Percentiles rank a stretch among this genome's conserved stretches.
These are phyloP conservation scores for Neonectria coccinea DNA, from an alignment of 2,329 filamentous ascomycete species.

Conservation along the genomic window DNA sequence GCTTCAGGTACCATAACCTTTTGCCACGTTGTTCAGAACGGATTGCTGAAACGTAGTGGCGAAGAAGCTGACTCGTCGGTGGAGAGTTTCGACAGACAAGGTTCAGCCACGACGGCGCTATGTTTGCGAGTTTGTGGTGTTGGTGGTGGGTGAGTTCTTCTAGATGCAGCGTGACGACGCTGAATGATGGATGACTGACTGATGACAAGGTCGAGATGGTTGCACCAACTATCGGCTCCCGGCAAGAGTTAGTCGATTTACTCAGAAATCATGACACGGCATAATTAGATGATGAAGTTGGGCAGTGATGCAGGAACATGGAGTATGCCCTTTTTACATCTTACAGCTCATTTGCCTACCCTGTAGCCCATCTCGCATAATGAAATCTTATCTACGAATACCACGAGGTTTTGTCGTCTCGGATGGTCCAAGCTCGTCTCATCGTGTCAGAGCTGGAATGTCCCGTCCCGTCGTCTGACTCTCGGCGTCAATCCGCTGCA, in stretches of 20 bases:
- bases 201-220: neutral
- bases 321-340: too few species aligned
- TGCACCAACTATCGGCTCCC: too few species aligned
- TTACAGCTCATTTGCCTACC: neutral
- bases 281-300: too few species aligned
- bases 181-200: neutral
- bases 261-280: neutral
- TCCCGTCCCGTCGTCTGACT: constrained; percentile 10
- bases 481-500: neutral
- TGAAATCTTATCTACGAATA: too few species aligned
- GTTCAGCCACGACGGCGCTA: constrained; percentile 1
- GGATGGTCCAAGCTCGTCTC: constrained; percentile 12
- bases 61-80: neutral
- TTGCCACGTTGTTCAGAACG: constrained; percentile 13
- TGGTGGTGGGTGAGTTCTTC: neutral
- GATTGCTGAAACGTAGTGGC: constrained; percentile 1
- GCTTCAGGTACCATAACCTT: constrained; percentile 17
- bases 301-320: neutral
- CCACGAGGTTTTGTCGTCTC: too few species aligned
- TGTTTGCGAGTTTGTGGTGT: neutral
- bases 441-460: constrained; percentile 13
- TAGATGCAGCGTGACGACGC: neutral
- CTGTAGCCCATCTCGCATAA: neutral
- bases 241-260: neutral
- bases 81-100: neutral